Evolutionary conservation across 2,329 filamentous ascomycete species (phyloP), one percentile per base, ranked within the genome.

Genomic region (Albophoma yamanashiensis): DNA sequence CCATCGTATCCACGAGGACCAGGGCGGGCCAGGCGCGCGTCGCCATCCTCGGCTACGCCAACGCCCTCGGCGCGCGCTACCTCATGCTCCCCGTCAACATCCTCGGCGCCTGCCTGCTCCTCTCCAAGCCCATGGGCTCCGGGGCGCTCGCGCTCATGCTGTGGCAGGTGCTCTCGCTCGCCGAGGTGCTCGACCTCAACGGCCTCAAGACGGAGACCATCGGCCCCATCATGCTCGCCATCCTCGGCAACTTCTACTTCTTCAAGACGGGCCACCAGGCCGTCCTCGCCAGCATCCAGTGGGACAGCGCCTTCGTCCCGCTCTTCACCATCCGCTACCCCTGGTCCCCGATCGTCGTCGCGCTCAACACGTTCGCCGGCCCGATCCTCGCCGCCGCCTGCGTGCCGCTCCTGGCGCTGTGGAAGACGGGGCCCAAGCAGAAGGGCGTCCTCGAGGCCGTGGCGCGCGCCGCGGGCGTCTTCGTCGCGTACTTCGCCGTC

Each of bases 211-310:
- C 83, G 56, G 86, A 86, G 53, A 81, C 91, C 8, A 89, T 97
- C 67, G 93, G 92, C 0, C 92, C 94, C 25, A 78, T 94, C 45
- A 81, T 95, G 63, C 83, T 97, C 34, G 93, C 87, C 14, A 76
- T 97, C n/a, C 84, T 99, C 0, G 94, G 92, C 62, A 91, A 89
- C 68, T 96, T 93, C 74, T 88, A 97, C 78, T 99, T 87, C 79
- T 99, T 99, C 84, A 97, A 96, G 71, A 99, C 94, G 0, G 94
- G 94, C 62, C 94, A 99, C 74, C 93, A 97, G 75, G 93, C 93
- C 15, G 89, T 87, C 0, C 82, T 96, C 31, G 83, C 87, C 66
- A 90, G 86, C 65, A 93, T 99, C 69, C 94, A 99, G 70, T 99
- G 94, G 94, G 94, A 99, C 75, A 84, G 85, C 25, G 93, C 92